phyloP scores from a whole-genome alignment of 805 yeast genomes.

The Monosporozyma siamensis region DNA sequence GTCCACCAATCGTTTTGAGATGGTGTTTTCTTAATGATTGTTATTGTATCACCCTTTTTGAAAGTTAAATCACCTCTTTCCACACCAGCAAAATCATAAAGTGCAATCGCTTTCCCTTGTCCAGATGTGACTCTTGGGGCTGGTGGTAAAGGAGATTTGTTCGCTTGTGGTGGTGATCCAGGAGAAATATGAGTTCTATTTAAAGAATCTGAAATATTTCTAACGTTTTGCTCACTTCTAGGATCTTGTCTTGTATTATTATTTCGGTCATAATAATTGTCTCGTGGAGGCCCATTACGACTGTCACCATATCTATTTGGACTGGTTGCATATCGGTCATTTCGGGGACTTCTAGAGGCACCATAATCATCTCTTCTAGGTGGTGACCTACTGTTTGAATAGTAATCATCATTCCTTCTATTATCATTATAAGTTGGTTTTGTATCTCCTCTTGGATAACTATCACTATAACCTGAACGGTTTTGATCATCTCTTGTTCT shows the following conservation, averaged over 20 bases:
- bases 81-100: slow-evolving; percentile 83
- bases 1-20: slow-evolving; percentile 99
- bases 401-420: not conserved
- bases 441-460: not conserved
- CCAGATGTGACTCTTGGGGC: not conserved
- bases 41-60: slow-evolving; percentile 88
- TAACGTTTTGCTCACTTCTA: not conserved
- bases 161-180: not conserved
- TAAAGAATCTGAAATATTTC: not conserved
- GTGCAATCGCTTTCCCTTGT: slow-evolving; percentile 55
- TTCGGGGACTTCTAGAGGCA: not conserved
- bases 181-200: not conserved
- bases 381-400: not conserved
- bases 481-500: not conserved
- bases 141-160: slow-evolving; percentile 1
- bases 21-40: slow-evolving; percentile 74
- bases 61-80: slow-evolving; percentile 89
- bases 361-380: slow-evolving; percentile 1
- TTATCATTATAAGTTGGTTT: not conserved
- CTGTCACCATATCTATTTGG: not conserved
- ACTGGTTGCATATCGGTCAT: not conserved
- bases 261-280: not conserved
- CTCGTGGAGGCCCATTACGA: not conserved
- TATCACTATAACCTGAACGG: not conserved
- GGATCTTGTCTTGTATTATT: not conserved